A percentile compares a stretch with the other conserved stretches of the same genome.
Conservation (phyloP, 139 green algal species). For the Tetratostichococcus sp. region DNA sequence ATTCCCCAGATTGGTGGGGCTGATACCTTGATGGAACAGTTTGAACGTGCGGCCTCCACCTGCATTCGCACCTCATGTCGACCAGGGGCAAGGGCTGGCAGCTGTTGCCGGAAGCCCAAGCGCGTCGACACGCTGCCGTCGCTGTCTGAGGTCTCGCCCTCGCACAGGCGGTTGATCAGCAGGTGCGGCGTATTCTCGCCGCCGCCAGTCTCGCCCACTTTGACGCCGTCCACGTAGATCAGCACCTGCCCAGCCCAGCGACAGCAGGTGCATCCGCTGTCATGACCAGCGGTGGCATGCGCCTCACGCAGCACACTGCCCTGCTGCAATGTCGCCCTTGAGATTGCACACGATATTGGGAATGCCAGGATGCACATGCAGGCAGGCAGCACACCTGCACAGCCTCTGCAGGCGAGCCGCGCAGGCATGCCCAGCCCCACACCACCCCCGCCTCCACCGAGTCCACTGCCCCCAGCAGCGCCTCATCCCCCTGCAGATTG, state of each 20-base stretch:
- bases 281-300: too few species aligned
- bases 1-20: too few species aligned
- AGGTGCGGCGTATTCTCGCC: conserved; percentile 15
- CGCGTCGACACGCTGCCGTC: conserved; percentile 8
- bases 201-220: conserved; percentile 21
- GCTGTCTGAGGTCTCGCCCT: conserved; percentile 17
- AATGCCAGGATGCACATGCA: too few species aligned
- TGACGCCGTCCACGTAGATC: conserved; percentile 41
- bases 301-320: too few species aligned
- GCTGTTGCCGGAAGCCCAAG: conserved; percentile 33
- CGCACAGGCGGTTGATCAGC: conserved; percentile 29
- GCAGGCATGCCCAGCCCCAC: conserved; percentile 40
- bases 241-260: conserved; percentile 1
- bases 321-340: too few species aligned
- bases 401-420: not conserved
- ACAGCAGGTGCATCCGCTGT: not conserved
- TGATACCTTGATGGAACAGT: too few species aligned
- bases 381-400: too few species aligned
- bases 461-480: conserved; percentile 37
- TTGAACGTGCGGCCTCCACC: too few species aligned
- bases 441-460: conserved; percentile 32
- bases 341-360: too few species aligned
- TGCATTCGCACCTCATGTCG: conserved; percentile 28
- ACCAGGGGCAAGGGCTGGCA: conserved; percentile 32
- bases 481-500: conserved; percentile 4